Conservation (phyloP, 768 basidiomycete species). For the Boletus tylopilopsis region DNA sequence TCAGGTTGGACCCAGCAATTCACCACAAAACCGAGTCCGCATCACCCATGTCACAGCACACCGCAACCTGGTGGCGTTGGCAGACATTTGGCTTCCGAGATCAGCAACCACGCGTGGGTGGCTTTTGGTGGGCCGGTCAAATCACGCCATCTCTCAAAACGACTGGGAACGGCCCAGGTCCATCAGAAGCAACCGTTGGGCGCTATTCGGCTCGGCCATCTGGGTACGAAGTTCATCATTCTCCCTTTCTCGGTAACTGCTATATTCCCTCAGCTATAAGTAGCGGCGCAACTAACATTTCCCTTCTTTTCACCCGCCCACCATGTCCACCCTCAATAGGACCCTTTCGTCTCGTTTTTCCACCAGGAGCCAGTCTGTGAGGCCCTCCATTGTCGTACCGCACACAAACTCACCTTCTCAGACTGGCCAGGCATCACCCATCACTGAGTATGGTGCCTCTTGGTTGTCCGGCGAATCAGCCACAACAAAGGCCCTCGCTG, state of each 20-base stretch:
- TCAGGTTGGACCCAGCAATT: too few species aligned
- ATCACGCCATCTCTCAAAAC: slow-evolving; percentile 2
- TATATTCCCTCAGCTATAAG: slow-evolving; percentile 23
- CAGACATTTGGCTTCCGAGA: too few species aligned
- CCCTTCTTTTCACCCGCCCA: slow-evolving; percentile 4
- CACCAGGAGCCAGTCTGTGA: slow-evolving; percentile 24
- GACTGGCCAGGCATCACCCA: slow-evolving; percentile 13
- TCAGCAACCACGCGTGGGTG: too few species aligned
- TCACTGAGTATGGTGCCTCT: slow-evolving; percentile 3
- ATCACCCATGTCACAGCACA: too few species aligned
- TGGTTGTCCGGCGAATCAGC: slow-evolving; percentile 13
- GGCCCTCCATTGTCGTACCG: neutral
- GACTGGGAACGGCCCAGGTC: neutral
- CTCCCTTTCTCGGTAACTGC: slow-evolving; percentile 17
- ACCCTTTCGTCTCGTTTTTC: slow-evolving; percentile 30
- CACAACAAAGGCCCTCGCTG: slow-evolving; percentile 23
- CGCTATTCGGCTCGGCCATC: slow-evolving; percentile 22
- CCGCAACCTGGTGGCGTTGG: too few species aligned
- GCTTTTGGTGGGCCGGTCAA: neutral
- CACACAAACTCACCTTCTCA: neutral
- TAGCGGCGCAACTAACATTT: slow-evolving; percentile 1
- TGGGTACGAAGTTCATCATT: slow-evolving; percentile 7
- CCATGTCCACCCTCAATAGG: slow-evolving; percentile 29
- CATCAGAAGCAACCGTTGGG: slow-evolving; percentile 5
- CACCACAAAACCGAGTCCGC: too few species aligned